These are phyloP conservation scores for Pseudozyma flocculosa DNA, from an alignment of 1,284 basidiomycete genomes.

Conservation along the genomic window DNA sequence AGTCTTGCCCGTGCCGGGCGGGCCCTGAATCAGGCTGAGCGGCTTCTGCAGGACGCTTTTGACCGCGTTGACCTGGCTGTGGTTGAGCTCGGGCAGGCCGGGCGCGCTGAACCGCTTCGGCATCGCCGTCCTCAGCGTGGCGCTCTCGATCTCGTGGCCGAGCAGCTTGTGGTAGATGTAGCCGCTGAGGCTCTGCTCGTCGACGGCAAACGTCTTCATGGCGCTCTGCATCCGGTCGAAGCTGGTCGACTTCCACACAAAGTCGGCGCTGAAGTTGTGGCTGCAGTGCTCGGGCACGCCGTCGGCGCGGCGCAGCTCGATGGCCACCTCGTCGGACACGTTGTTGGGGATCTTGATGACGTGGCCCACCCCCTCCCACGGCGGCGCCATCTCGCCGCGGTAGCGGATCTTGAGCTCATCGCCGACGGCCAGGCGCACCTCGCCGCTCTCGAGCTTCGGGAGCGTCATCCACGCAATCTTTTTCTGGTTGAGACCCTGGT, in stretches of 20 bases:
- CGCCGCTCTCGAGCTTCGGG: conserved; percentile 95
- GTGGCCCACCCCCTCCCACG: conserved; percentile 94
- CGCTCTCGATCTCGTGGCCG: conserved; percentile 90
- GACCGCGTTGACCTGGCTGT: conserved; percentile 98
- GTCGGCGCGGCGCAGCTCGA: conserved; percentile 86
- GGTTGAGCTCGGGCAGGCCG: conserved; percentile 95
- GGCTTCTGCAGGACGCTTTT: conserved; percentile 98
- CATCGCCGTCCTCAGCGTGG: conserved; percentile 80
- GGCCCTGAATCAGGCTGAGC: conserved; percentile 90
- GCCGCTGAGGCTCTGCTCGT: conserved; percentile 97
- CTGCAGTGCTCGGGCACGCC: conserved; percentile 94
- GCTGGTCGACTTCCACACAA: conserved; percentile 99
- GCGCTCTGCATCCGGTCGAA: conserved; percentile 99
- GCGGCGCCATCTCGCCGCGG: conserved; percentile 73
- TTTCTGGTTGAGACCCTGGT: conserved; percentile 95
- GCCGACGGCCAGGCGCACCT: conserved; percentile 92
- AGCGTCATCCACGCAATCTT: conserved; percentile 93
- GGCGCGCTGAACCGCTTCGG: conserved; percentile 94
- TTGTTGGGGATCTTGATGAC: conserved; percentile 99
- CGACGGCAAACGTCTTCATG: conserved; percentile 98
- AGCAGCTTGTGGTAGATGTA: conserved; percentile 99
- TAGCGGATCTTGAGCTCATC: conserved; percentile 92
- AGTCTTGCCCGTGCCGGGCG: conserved; percentile 97
- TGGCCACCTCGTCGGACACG: conserved; percentile 93
- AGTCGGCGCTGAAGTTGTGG: conserved; percentile 92